Conservation (phyloP, 257 asterid genomes). For the Voacanga thouarsii region DNA sequence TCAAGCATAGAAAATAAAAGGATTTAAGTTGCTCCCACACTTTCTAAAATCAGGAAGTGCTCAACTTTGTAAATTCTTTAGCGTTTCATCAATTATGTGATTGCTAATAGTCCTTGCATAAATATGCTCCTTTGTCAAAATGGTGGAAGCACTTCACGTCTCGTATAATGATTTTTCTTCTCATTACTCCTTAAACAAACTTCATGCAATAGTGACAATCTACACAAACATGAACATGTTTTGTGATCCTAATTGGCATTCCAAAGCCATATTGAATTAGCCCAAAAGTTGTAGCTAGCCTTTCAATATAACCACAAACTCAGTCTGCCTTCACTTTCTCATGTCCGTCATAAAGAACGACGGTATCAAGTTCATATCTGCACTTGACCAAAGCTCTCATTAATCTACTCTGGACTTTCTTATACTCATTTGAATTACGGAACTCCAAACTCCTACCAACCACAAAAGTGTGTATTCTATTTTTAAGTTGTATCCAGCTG, state of each 20-base stretch:
- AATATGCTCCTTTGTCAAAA: conserved; percentile 26
- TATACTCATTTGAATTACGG: conserved; percentile 41
- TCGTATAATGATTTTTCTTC: conserved; percentile 25
- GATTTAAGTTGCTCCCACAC: no score
- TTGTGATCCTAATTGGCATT: conserved; percentile 47
- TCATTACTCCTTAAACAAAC: conserved; percentile 17
- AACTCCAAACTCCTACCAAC: conserved; percentile 41
- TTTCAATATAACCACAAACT: conserved; percentile 54
- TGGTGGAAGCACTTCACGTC: conserved; percentile 32
- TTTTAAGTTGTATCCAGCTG: conserved; percentile 44
- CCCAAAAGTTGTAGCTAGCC: conserved; percentile 41
- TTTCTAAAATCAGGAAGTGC: not conserved
- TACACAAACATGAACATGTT: conserved; percentile 50
- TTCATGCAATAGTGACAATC: conserved; percentile 38
- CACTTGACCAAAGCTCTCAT: no score
- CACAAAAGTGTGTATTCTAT: conserved; percentile 33
- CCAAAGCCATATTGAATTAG: conserved; percentile 35
- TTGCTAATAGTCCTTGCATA: conserved; percentile 31
- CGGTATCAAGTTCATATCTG: no score
- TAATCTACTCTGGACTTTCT: conserved; percentile 29
- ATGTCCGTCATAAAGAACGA: no score
- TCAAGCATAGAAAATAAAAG: no score
- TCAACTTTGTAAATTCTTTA: not conserved
- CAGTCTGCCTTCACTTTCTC: conserved; percentile 38
- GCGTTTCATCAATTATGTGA: not conserved